Base-by-base conservation (phyloP, 768 basidiomycete genomes). In the Lactarius tabidus region DNA sequence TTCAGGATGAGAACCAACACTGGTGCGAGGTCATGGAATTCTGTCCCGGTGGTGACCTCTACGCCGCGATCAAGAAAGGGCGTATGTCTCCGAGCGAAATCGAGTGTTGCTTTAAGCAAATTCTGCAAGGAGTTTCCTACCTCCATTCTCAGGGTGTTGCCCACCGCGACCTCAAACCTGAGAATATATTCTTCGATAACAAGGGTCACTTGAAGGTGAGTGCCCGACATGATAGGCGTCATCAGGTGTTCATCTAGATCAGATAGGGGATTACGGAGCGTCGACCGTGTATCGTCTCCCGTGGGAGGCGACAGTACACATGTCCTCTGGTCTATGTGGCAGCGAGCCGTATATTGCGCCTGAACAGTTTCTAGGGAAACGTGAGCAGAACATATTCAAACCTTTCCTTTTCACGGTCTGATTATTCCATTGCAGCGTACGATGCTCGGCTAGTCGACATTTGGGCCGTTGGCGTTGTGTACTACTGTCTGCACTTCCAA, bases 1-100 rank as follows among this genome's bases (percentile, higher is more conserved):
- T 99, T n/a, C 97, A 99, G 72, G 97, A 99, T 76, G 96, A 99
- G 77, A 85, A 79, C 67, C 88, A 93, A 67, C 88, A 94, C 73
- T 99, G 96, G 96, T 99, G 96, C 74, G 97, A 98, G 75, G 96
- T 99, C 54, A 98, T 99, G 96, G 97, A 98, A 76, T 99, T 94
- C 74, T 99, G 96, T 73, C 95, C 95, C 4, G 97, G 97, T 52
- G 96, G 96, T 2, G 96, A 99, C 78, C 82, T 99, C 39, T 99
- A 99, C 74, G 95, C 95, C 31, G 96, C 95, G 41, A 99, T 99
- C 79, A 98, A 98, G 85, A 95, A 93, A 76, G 96, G 96, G 64
- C 85, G 83, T 69, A 95, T 97, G 92, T 87, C 87, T 39, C 85
- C 90, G 5, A 87, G 87, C 75, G 93, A 96, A 77, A 93, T 96